Evolutionary conservation across 192 early-diverging fungal species (phyloP).

Genomic region (Umbelopsis vinacea): DNA sequence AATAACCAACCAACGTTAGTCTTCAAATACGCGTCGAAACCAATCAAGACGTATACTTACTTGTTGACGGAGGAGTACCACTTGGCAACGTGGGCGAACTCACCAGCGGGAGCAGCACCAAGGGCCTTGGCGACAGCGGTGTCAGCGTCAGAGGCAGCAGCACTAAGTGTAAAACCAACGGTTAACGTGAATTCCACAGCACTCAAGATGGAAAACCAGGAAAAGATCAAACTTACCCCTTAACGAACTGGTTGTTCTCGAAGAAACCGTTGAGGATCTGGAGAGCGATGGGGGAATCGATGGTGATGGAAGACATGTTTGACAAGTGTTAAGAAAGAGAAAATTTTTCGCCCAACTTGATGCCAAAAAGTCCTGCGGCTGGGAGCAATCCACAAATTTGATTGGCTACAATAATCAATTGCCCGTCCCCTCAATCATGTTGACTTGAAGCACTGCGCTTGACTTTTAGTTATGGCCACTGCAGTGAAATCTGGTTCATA

Average conservation of each 20-base stretch:
- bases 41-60: slow-evolving; percentile 14
- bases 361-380: slow-evolving; percentile 10
- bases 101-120: slow-evolving; percentile 40
- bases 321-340: slow-evolving; percentile 14
- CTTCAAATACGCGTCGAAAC: not conserved
- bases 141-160: slow-evolving; percentile 35
- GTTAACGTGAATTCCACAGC: not conserved
- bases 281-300: slow-evolving; percentile 43
- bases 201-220: not conserved
- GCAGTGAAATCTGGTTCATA: too few relatives aligned
- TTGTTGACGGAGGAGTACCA: slow-evolving; percentile 42
- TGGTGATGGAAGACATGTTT: slow-evolving; percentile 36
- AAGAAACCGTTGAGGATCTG: slow-evolving; percentile 44
- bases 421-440: not conserved
- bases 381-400: not conserved
- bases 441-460: too few relatives aligned
- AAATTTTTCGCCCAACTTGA: not conserved
- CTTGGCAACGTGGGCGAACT: slow-evolving; percentile 36
- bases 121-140: slow-evolving; percentile 39
- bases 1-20: not conserved
- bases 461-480: too few relatives aligned
- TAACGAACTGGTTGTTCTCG: slow-evolving; percentile 40
- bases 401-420: slow-evolving; percentile 12
- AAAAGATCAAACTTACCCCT: slow-evolving; percentile 28
- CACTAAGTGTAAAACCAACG: slow-evolving; percentile 19